Evolutionary conservation across 805 yeast genomes (phyloP).

Genomic region (Tetrapisispora taiwanensis): DNA sequence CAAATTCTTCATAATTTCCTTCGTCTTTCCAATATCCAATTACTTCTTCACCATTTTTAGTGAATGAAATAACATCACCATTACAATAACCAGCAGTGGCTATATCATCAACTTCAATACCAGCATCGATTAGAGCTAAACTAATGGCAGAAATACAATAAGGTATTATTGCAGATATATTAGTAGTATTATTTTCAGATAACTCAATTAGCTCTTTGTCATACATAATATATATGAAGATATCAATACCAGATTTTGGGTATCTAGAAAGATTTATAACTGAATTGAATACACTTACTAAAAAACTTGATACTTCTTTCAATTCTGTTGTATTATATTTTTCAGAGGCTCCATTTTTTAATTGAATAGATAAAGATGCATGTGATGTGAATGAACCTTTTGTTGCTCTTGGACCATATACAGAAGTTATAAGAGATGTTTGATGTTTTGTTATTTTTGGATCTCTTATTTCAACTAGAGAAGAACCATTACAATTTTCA

Average conservation of each 20-base stretch:
- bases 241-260: conserved; percentile 83
- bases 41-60: conserved; percentile 47
- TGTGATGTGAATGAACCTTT: conserved; percentile 60
- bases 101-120: conserved; percentile 67
- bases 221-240: conserved; percentile 54
- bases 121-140: conserved; percentile 75
- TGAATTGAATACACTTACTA: conserved; percentile 31
- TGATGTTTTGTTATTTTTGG: conserved; percentile 18
- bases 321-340: conserved; percentile 18
- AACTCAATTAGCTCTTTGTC: conserved; percentile 11
- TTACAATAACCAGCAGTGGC: conserved; percentile 53
- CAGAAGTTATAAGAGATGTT: conserved; percentile 48
- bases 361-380: conserved; percentile 51
- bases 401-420: conserved; percentile 85
- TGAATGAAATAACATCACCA: conserved; percentile 39
- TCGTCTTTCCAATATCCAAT: conserved; percentile 50
- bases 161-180: conserved; percentile 32
- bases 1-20: conserved; percentile 14
- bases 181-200: conserved; percentile 26
- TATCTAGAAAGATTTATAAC: conserved; percentile 49
- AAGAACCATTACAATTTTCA: conserved; percentile 71
- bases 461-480: conserved; percentile 56
- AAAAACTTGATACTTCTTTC: conserved; percentile 36
- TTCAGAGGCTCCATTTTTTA: conserved; percentile 29
- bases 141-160: conserved; percentile 36